These are phyloP conservation scores for Chenopodium berlandieri DNA, from an alignment of 148 eudicot genomes.

Conservation along the genomic window DNA sequence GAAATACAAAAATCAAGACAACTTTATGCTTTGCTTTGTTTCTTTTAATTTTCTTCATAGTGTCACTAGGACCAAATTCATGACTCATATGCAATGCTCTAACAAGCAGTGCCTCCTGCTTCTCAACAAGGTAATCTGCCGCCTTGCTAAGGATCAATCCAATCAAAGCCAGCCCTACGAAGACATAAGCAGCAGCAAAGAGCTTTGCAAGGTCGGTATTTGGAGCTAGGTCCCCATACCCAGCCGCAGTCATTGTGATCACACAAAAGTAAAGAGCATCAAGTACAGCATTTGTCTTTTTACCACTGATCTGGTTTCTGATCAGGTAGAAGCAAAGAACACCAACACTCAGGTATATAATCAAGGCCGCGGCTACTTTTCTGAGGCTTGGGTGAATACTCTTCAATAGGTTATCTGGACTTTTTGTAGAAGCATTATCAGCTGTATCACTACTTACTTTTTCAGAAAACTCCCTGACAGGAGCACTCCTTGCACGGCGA, in stretches of 20 bases:
- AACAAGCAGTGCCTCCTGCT: constrained; percentile 56
- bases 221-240: constrained; percentile 85
- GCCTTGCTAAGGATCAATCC: constrained; percentile 55
- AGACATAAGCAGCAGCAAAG: constrained; percentile 73
- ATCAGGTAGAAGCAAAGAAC: constrained; percentile 51
- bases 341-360: constrained; percentile 46
- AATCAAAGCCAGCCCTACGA: constrained; percentile 64
- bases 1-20: constrained; percentile 25
- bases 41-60: constrained; percentile 47
- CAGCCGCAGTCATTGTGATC: constrained; percentile 81
- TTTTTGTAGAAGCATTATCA: constrained; percentile 9
- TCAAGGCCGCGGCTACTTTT: constrained; percentile 39
- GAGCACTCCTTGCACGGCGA: constrained; percentile 59
- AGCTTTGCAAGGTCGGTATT: constrained; percentile 44
- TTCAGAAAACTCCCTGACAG: constrained; percentile 30
- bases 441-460: constrained; percentile 14
- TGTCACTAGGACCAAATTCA: constrained; percentile 34
- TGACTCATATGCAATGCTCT: constrained; percentile 43
- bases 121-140: constrained; percentile 74
- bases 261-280: constrained; percentile 78
- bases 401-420: constrained; percentile 24
- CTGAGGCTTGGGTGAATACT: constrained; percentile 53
- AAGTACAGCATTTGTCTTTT: constrained; percentile 55
- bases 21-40: constrained; percentile 52
- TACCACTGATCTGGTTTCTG: constrained; percentile 47